Conservation (phyloP, 352 stramenopile species). For the Phytopythium boreale region DNA sequence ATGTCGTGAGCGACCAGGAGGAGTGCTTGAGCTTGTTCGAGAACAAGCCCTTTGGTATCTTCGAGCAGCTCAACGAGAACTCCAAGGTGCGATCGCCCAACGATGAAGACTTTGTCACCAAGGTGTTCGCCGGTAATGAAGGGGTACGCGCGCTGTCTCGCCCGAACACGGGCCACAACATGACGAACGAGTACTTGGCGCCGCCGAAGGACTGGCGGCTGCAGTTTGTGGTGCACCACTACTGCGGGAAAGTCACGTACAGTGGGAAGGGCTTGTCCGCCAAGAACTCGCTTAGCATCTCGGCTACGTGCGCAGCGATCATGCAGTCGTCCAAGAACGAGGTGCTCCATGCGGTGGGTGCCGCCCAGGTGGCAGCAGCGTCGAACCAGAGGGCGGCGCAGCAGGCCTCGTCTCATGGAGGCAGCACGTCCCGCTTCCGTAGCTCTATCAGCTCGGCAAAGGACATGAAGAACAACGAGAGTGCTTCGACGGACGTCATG, state of each 20-base stretch:
- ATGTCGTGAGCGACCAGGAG: conserved; percentile 50
- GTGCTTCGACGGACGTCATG: conserved; percentile 50
- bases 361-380: conserved; percentile 57
- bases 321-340: conserved; percentile 85
- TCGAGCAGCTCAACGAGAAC: conserved; percentile 66
- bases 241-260: conserved; percentile 72
- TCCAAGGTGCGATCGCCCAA: conserved; percentile 58
- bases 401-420: conserved; percentile 22
- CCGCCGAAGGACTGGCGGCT: conserved; percentile 75
- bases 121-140: conserved; percentile 75
- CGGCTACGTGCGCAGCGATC: conserved; percentile 73
- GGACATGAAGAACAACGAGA: conserved; percentile 40
- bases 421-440: conserved; percentile 36
- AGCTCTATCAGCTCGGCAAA: conserved; percentile 48
- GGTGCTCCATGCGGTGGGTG: conserved; percentile 64
- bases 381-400: conserved; percentile 37
- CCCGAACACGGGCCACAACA: conserved; percentile 53
- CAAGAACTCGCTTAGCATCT: conserved; percentile 77
- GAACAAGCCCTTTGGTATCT: conserved; percentile 69
- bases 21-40: conserved; percentile 73
- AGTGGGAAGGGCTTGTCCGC: conserved; percentile 61
- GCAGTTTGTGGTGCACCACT: conserved; percentile 75
- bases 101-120: conserved; percentile 79
- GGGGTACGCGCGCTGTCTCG: conserved; percentile 40
- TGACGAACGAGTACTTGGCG: conserved; percentile 61